phyloP scores from a whole-genome alignment of 306 rosid genomes.

The Trifolium fragiferum region DNA sequence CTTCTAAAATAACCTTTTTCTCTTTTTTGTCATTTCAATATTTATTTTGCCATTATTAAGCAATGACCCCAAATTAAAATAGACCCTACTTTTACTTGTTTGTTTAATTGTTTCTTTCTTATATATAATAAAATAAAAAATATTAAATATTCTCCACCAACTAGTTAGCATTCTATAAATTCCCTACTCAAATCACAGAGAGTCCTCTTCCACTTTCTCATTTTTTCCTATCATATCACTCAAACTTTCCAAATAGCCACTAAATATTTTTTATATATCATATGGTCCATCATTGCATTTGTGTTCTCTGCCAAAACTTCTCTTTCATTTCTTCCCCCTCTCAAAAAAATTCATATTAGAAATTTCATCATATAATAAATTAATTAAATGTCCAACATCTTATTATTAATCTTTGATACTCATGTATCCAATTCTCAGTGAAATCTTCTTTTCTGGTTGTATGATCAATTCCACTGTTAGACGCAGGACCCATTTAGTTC shows the following conservation, averaged over 20 bases:
- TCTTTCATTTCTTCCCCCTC: conserved; percentile 6
- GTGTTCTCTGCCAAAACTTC: background rate
- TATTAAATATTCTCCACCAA: conserved; percentile 39
- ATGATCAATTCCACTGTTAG: conserved; percentile 87
- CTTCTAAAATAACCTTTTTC: background rate
- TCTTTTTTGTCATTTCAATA: background rate
- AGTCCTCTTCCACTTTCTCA: conserved; percentile 49
- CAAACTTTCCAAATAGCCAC: conserved; percentile 18
- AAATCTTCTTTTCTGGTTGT: conserved; percentile 72
- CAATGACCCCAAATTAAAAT: conserved; percentile 7
- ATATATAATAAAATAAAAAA: background rate
- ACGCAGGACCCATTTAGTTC: conserved; percentile 97
- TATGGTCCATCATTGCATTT: conserved; percentile 36
- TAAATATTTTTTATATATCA: conserved; percentile 24
- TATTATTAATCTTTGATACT: conserved; percentile 84
- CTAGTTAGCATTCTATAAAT: conserved; percentile 64
- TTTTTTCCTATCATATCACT: conserved; percentile 8
- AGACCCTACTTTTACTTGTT: conserved; percentile 13
- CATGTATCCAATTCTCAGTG: conserved; percentile 95
- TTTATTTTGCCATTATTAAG: conserved; percentile 5
- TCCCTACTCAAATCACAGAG: background rate
- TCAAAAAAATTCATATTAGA: background rate
- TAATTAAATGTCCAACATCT: conserved; percentile 62
- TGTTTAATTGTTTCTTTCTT: background rate
- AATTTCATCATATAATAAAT: background rate